Percentiles rank a stretch among this genome's conserved stretches.
Conservation (phyloP, 2,329 filamentous ascomycete genomes). For the Cryphonectria carpinicola region DNA sequence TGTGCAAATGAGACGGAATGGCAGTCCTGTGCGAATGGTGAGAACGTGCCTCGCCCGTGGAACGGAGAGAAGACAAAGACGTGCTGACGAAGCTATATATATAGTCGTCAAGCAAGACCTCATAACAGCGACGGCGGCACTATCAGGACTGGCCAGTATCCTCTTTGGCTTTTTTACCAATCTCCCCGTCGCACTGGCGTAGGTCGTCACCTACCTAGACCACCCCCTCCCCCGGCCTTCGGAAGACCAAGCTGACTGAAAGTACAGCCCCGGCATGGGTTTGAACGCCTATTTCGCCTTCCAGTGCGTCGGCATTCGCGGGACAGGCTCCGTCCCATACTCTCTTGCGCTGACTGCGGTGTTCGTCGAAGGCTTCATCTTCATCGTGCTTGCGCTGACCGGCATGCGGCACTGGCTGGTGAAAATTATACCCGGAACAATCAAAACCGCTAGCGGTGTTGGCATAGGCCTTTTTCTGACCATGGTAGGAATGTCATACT, state of each 20-base stretch:
- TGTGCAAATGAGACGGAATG: slow-evolving; percentile 54
- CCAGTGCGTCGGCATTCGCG: slow-evolving; percentile 66
- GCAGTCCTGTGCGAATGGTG: slow-evolving; percentile 20
- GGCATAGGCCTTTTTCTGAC: slow-evolving; percentile 69
- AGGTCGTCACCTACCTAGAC: slow-evolving; percentile 39
- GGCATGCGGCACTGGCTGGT: slow-evolving; percentile 76
- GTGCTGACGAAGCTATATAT: slow-evolving; percentile 2
- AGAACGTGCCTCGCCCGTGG: not conserved
- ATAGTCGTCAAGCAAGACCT: slow-evolving; percentile 69
- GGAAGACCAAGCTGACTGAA: slow-evolving; percentile 28
- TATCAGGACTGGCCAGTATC: slow-evolving; percentile 75
- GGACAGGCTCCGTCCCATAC: slow-evolving; percentile 60
- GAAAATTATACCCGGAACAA: slow-evolving; percentile 64
- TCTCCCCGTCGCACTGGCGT: slow-evolving; percentile 76
- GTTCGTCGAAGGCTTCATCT: slow-evolving; percentile 68
- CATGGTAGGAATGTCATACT: slow-evolving; percentile 72
- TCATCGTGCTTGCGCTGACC: slow-evolving; percentile 65
- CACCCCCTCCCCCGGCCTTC: not conserved
- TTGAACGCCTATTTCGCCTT: slow-evolving; percentile 71
- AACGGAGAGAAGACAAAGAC: slow-evolving; percentile 41
- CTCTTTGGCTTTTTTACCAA: slow-evolving; percentile 82
- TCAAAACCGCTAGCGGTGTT: slow-evolving; percentile 68
- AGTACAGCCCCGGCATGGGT: slow-evolving; percentile 64
- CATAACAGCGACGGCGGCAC: slow-evolving; percentile 81
- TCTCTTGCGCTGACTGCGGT: slow-evolving; percentile 65